Evolutionary conservation across 441 rosid species (phyloP).

Genomic region (Jatropha podagrica): DNA sequence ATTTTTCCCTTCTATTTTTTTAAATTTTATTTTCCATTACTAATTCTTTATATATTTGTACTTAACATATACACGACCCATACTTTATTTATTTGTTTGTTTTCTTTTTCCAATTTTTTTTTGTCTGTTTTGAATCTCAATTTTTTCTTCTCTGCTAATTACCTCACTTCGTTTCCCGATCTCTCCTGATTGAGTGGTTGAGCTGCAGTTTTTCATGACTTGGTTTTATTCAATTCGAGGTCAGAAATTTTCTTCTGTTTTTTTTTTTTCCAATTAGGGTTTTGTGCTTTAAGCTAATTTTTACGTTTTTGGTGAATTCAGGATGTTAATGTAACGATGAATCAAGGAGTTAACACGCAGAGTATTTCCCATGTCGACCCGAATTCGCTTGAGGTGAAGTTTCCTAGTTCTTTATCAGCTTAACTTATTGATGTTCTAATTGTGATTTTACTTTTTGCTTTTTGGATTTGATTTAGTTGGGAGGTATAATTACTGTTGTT

Average conservation of each 20-base stretch:
- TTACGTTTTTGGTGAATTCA: conserved; percentile 19
- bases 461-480: background rate
- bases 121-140: conserved; percentile 13
- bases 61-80: background rate
- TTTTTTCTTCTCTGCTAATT: conserved; percentile 14
- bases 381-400: conserved; percentile 66
- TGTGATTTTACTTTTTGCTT: background rate
- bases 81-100: background rate
- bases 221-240: conserved; percentile 9
- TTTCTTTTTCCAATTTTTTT: conserved; percentile 5
- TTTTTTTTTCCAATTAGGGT: conserved; percentile 31
- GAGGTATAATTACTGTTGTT: background rate
- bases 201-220: background rate
- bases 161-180: conserved; percentile 12
- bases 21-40: background rate
- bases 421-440: background rate
- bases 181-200: background rate
- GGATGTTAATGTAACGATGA: conserved; percentile 62
- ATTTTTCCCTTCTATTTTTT: background rate
- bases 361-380: conserved; percentile 59
- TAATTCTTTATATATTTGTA: background rate
- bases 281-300: conserved; percentile 25
- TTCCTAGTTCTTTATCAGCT: background rate
- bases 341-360: conserved; percentile 70
- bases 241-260: background rate